Percentiles rank a stretch among this genome's conserved stretches.
These are phyloP conservation scores for Neoboletus subvelutipes DNA, from an alignment of 768 basidiomycete genomes.

Conservation along the genomic window DNA sequence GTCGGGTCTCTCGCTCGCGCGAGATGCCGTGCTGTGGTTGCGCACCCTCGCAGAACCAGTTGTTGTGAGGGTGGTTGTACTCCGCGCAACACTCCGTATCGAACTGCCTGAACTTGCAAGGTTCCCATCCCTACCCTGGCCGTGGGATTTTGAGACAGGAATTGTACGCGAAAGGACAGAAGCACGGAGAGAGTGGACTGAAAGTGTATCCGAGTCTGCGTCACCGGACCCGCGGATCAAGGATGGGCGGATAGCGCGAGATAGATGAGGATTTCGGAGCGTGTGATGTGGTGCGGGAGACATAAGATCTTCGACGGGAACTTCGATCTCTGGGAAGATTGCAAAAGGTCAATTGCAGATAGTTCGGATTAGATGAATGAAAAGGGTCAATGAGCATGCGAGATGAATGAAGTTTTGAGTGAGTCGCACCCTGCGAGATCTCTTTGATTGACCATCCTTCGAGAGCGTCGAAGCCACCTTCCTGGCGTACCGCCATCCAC, in stretches of 20 bases:
- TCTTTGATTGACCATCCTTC: constrained; percentile 89
- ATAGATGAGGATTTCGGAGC: constrained; percentile 26
- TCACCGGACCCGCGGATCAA: constrained; percentile 28
- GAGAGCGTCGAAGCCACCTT: constrained; percentile 78
- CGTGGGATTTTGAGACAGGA: constrained; percentile 23
- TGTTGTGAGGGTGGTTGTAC: constrained; percentile 30
- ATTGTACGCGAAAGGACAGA: constrained; percentile 38
- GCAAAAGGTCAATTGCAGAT: background rate
- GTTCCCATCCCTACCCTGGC: constrained; percentile 24
- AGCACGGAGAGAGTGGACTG: constrained; percentile 49
- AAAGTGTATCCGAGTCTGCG: constrained; percentile 40
- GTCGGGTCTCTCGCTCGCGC: constrained; percentile 52
- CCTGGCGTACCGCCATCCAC: constrained; percentile 73
- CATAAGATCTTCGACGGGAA: constrained; percentile 72
- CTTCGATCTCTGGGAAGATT: constrained; percentile 66
- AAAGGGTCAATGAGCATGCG: background rate
- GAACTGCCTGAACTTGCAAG: constrained; percentile 36
- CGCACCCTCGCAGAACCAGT: constrained; percentile 19
- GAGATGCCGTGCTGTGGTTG: constrained; percentile 28
- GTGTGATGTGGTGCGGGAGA: constrained; percentile 39
- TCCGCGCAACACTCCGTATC: constrained; percentile 47
- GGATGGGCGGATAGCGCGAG: constrained; percentile 29
- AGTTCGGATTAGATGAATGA: background rate
- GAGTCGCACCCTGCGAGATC: constrained; percentile 45
- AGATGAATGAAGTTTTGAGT: background rate